These are phyloP conservation scores for Phoenix dactylifera DNA, from an alignment of 176 grass and related monocot genomes.

Conservation along the genomic window DNA sequence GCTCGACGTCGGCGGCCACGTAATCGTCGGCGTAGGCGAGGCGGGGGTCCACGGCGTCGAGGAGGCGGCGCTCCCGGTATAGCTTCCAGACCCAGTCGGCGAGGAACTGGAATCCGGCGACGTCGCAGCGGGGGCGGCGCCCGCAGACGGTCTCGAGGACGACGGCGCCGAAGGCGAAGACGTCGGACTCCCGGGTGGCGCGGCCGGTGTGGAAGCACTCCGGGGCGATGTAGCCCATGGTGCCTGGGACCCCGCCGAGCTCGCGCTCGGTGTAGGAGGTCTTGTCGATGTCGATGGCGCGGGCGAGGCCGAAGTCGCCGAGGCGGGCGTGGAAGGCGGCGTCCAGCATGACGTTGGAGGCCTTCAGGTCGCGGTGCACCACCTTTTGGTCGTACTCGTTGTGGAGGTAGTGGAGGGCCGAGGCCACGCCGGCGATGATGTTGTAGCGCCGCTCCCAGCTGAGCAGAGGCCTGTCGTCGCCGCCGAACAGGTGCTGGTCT, in stretches of 20 bases:
- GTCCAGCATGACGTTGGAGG: conserved; percentile 97
- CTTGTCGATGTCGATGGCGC: conserved; percentile 76
- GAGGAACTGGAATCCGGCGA: conserved; percentile 52
- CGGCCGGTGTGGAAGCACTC: conserved; percentile 96
- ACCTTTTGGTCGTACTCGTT: conserved; percentile 84
- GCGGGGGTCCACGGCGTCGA: conserved; percentile 49
- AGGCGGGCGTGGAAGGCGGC: conserved; percentile 65
- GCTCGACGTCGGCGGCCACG: conserved; percentile 38
- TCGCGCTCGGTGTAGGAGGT: conserved; percentile 83
- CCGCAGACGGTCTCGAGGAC: conserved; percentile 62
- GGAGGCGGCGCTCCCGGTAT: conserved; percentile 38
- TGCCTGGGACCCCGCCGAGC: conserved; percentile 47
- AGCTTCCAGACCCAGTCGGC: conserved; percentile 68
- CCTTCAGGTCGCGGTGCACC: conserved; percentile 97
- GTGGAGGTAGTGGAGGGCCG: conserved; percentile 85
- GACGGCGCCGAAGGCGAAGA: conserved; percentile 72
- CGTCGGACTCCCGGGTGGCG: conserved; percentile 80
- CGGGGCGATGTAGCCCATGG: conserved; percentile 78
- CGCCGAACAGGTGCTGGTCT: conserved; percentile 42
- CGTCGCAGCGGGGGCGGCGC: conserved; percentile 46
- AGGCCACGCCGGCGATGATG: conserved; percentile 50
- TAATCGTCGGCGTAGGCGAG: conserved; percentile 20
- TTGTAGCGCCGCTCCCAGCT: conserved; percentile 63
- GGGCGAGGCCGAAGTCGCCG: conserved; percentile 92
- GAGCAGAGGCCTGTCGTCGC: conserved; percentile 13